These are phyloP conservation scores for Austropuccinia psidii DNA, from an alignment of 1,284 basidiomycete genomes.

Conservation along the genomic window DNA sequence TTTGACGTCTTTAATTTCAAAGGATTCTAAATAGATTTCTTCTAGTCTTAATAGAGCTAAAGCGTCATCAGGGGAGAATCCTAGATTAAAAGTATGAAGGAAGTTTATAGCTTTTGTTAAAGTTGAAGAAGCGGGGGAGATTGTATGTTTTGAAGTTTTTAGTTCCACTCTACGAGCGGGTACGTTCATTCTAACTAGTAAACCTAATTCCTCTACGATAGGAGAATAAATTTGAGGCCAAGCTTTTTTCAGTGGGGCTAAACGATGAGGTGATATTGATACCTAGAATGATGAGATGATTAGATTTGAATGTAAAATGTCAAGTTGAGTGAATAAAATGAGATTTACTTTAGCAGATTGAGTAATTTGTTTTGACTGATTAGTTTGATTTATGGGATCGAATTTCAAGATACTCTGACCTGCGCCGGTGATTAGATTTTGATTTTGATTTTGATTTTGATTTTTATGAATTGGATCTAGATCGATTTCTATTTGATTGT, in stretches of 20 bases:
- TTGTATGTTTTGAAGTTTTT: slow-evolving; percentile 25
- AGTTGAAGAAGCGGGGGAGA: slow-evolving; percentile 29
- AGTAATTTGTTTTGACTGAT: slow-evolving; percentile 3
- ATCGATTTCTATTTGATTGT: too few species aligned
- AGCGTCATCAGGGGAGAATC: slow-evolving; percentile 26
- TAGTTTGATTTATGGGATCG: too few species aligned
- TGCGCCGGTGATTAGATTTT: too few species aligned
- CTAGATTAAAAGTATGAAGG: slow-evolving; percentile 30
- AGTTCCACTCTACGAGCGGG: slow-evolving; percentile 14
- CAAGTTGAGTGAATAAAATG: not conserved
- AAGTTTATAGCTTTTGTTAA: slow-evolving; percentile 23
- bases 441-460: too few species aligned
- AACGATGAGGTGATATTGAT: slow-evolving; percentile 26
- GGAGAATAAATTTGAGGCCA: slow-evolving; percentile 35
- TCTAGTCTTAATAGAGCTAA: slow-evolving; percentile 24
- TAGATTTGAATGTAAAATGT: not conserved
- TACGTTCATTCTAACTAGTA: slow-evolving; percentile 30
- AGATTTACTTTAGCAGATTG: slow-evolving; percentile 9
- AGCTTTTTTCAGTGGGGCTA: slow-evolving; percentile 25
- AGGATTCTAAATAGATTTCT: slow-evolving; percentile 34
- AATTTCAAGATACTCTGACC: too few species aligned
- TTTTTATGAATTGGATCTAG: too few species aligned
- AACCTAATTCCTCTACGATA: slow-evolving; percentile 26
- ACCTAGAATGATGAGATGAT: slow-evolving; percentile 17
- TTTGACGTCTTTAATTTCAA: slow-evolving; percentile 36